Evolutionary conservation across 345 rosid species (phyloP).

Genomic region (Geranium rotundifolium): DNA sequence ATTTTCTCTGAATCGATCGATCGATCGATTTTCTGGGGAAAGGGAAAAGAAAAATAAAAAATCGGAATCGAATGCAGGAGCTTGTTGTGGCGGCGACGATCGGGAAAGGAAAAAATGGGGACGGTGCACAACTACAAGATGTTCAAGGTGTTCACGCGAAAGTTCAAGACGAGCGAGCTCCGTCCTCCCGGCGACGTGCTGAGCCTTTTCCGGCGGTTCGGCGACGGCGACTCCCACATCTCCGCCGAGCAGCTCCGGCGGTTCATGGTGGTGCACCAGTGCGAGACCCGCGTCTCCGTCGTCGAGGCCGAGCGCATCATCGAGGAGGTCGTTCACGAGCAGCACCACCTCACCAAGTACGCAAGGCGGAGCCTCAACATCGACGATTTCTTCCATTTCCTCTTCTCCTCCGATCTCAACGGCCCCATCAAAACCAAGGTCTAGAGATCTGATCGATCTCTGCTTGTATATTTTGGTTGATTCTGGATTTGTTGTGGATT

Average conservation of each 20-base stretch:
- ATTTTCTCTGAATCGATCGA: too few species aligned
- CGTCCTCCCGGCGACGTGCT: slow-evolving; percentile 66
- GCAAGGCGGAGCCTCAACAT: slow-evolving; percentile 37
- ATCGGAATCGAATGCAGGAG: too few species aligned
- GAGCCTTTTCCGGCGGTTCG: slow-evolving; percentile 33
- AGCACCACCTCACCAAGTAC: slow-evolving; percentile 22
- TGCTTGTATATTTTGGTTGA: too few species aligned
- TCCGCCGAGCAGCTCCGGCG: slow-evolving; percentile 35
- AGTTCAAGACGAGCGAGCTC: slow-evolving; percentile 63
- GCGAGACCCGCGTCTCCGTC: slow-evolving; percentile 26
- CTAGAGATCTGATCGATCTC: background rate
- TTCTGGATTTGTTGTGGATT: too few species aligned
- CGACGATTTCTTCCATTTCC: slow-evolving; percentile 49
- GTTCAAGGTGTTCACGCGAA: slow-evolving; percentile 67
- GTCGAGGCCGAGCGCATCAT: slow-evolving; percentile 49
- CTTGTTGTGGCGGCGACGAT: too few species aligned
- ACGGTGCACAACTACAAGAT: slow-evolving; percentile 53
- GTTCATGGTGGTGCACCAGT: slow-evolving; percentile 51
- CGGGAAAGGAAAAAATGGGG: background rate
- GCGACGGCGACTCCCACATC: slow-evolving; percentile 34
- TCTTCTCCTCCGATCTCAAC: slow-evolving; percentile 33
- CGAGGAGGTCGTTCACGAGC: slow-evolving; percentile 32
- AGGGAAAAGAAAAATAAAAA: too few species aligned
- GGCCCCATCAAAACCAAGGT: slow-evolving; percentile 36
- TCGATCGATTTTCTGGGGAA: too few species aligned